These are phyloP conservation scores for Rugosomyces carneus DNA, from an alignment of 1,284 basidiomycete genomes.

Conservation along the genomic window DNA sequence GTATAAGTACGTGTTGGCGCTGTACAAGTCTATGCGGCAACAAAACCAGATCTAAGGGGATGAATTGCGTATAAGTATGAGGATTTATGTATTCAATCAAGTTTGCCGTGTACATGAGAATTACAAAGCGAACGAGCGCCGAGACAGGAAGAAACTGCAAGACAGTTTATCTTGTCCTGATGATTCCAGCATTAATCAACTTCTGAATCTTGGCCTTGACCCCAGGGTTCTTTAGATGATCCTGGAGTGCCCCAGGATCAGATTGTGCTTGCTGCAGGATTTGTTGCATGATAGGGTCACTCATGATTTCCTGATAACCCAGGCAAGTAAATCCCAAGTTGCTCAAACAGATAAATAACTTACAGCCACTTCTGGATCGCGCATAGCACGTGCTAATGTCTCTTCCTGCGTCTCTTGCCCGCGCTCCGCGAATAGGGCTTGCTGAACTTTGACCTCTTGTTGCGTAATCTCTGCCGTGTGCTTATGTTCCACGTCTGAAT, in stretches of 20 bases:
- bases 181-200: conserved; percentile 91
- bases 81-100: too few species aligned
- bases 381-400: conserved; percentile 90
- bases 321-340: conserved; percentile 5
- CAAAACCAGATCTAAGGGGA: neutral
- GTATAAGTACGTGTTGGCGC: neutral
- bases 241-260: conserved; percentile 86
- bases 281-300: conserved; percentile 85
- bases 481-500: conserved; percentile 72
- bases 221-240: conserved; percentile 95
- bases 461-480: conserved; percentile 78
- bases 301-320: conserved; percentile 64
- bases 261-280: conserved; percentile 93
- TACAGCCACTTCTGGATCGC: conserved; percentile 92
- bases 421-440: conserved; percentile 79
- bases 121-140: too few species aligned
- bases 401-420: conserved; percentile 89
- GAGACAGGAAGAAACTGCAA: neutral
- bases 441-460: conserved; percentile 76
- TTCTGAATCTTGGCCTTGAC: conserved; percentile 87
- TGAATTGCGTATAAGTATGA: too few species aligned
- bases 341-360: conserved; percentile 26
- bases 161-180: conserved; percentile 55
- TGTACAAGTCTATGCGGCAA: neutral
- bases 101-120: too few species aligned